Conservation (phyloP, 371 early-diverging fungal genomes). For the Rhizopus delemar region DNA sequence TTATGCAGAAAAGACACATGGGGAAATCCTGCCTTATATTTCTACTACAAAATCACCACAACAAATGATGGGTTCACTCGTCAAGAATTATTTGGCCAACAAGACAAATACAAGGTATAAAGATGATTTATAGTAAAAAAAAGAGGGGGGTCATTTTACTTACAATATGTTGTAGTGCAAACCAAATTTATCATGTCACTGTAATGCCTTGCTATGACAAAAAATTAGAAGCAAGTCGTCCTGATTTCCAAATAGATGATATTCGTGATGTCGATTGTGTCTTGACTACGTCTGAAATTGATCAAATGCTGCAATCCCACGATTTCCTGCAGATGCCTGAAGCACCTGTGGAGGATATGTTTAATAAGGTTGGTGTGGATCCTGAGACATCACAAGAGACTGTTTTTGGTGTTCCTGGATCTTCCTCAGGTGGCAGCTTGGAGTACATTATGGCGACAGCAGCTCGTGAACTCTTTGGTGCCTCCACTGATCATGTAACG, state of each 20-base stretch:
- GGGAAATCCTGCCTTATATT: constrained; percentile 80
- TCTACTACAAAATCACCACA: constrained; percentile 90
- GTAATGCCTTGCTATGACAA: constrained; percentile 99
- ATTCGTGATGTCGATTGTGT: constrained; percentile 96
- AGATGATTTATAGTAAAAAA: too few relatives aligned
- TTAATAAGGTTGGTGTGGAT: constrained; percentile 49
- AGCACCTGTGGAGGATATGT: constrained; percentile 53
- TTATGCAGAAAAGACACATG: constrained; percentile 98
- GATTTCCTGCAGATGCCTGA: constrained; percentile 56
- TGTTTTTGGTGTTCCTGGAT: constrained; percentile 68
- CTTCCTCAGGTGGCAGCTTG: constrained; percentile 89
- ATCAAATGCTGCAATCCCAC: constrained; percentile 72
- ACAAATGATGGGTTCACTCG: constrained; percentile 91
- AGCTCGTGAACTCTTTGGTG: constrained; percentile 72
- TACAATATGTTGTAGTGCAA: constrained; percentile 44
- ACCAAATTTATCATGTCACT: constrained; percentile 85
- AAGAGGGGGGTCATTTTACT: background rate
- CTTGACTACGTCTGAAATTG: constrained; percentile 84
- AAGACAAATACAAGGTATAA: constrained; percentile 45
- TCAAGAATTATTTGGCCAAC: constrained; percentile 79
- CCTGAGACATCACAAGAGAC: constrained; percentile 42
- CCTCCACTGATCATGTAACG: constrained; percentile 33
- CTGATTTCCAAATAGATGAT: constrained; percentile 82
- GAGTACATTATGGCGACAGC: constrained; percentile 85
- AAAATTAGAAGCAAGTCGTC: constrained; percentile 93